Evolutionary conservation across 192 early-diverging fungal genomes (phyloP).

Genomic region (Spizellomyces sp.): DNA sequence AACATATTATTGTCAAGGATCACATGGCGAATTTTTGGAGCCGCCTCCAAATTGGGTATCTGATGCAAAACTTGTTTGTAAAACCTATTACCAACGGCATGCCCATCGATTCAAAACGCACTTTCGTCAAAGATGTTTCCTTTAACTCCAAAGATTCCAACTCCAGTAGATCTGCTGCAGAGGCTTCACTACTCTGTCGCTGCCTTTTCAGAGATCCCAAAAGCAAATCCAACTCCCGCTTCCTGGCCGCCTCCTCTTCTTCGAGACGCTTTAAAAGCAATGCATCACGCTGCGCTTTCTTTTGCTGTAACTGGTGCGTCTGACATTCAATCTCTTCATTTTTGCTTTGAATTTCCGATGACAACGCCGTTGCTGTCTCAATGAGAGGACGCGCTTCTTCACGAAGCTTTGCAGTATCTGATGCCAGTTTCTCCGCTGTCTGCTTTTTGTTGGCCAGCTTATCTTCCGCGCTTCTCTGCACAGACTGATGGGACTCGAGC

Average conservation of each 20-base stretch:
- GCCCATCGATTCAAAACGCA: neutral
- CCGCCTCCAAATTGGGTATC: constrained; percentile 26
- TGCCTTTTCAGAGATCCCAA: constrained; percentile 11
- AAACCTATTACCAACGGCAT: too few relatives aligned
- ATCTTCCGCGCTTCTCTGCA: neutral
- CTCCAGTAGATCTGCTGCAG: neutral
- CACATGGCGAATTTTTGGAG: constrained; percentile 23
- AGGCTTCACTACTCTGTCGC: neutral
- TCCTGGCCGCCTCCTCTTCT: constrained; percentile 13
- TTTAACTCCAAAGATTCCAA: constrained; percentile 15
- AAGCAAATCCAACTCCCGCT: constrained; percentile 20
- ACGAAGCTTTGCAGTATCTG: neutral
- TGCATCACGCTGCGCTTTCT: constrained; percentile 10
- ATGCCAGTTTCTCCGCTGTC: neutral
- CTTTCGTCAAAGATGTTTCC: constrained; percentile 2
- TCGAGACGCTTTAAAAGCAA: constrained; percentile 10
- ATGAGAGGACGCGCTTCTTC: neutral
- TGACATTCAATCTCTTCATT: neutral
- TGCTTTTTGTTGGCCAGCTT: neutral
- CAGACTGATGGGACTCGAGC: neutral
- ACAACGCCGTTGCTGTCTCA: neutral
- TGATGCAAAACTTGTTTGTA: neutral
- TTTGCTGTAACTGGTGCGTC: constrained; percentile 8
- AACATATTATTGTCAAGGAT: constrained; percentile 29
- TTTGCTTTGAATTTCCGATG: neutral